phyloP scores from a whole-genome alignment of 2,329 filamentous ascomycete species.

The Zymoseptoria brevis region DNA sequence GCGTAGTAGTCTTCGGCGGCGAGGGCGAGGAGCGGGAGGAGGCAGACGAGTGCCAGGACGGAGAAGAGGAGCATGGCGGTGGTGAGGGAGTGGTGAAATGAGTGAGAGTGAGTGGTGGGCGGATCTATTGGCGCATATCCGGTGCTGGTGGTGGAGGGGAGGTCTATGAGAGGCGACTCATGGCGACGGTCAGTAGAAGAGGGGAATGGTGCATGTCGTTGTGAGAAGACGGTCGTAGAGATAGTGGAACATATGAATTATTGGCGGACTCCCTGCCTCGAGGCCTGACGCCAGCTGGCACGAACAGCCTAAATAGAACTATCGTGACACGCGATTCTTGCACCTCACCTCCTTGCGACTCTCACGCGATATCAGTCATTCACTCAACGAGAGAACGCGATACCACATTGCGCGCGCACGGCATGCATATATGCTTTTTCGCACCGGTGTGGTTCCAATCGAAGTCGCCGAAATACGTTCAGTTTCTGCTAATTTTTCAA shows the following conservation, averaged over 20 bases:
- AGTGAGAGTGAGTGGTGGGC: background rate
- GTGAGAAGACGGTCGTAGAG: background rate
- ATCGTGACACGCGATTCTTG: background rate
- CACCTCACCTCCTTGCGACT: background rate
- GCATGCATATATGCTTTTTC: too few species aligned
- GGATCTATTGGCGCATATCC: background rate
- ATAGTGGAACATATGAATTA: background rate
- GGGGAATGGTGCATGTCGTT: background rate
- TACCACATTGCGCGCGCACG: too few species aligned
- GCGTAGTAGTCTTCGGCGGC: slow-evolving; percentile 70
- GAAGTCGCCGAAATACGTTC: too few species aligned
- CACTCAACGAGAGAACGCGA: too few species aligned
- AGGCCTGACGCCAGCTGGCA: background rate
- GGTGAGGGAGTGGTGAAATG: background rate
- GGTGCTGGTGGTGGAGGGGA: background rate
- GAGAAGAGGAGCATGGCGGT: slow-evolving; percentile 37
- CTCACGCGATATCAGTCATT: too few species aligned
- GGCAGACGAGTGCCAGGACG: slow-evolving; percentile 34
- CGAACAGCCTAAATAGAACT: background rate
- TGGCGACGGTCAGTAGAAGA: background rate
- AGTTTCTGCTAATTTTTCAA: too few species aligned
- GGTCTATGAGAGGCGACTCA: background rate
- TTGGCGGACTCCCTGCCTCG: background rate
- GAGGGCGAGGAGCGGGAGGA: slow-evolving; percentile 37
- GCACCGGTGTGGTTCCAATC: too few species aligned